Evolutionary conservation across 177 flowering plant genomes (phyloP).

Genomic region (Telopea speciosissima): DNA sequence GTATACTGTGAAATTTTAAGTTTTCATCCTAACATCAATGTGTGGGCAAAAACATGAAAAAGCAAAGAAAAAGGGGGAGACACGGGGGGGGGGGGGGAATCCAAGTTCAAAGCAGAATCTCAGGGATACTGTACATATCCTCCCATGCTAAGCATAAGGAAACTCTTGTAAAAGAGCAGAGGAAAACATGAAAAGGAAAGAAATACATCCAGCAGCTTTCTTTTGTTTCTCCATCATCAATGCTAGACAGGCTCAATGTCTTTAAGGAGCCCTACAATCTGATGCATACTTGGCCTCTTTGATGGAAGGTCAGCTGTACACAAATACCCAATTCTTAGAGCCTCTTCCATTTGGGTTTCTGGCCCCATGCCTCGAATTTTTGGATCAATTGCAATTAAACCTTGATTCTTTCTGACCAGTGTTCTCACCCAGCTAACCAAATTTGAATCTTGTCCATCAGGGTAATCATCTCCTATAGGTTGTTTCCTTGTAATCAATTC

Average conservation of each 20-base stretch:
- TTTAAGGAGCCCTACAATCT: constrained; percentile 85
- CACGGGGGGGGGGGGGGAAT: background rate
- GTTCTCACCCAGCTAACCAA: constrained; percentile 80
- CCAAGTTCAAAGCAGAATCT: background rate
- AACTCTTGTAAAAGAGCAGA: constrained; percentile 7
- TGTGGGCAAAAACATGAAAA: background rate
- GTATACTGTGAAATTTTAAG: constrained; percentile 5
- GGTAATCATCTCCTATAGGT: constrained; percentile 61
- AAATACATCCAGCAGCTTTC: background rate
- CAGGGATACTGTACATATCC: constrained; percentile 20
- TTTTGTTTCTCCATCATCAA: constrained; percentile 12
- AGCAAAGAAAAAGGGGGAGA: background rate
- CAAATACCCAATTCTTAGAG: constrained; percentile 77
- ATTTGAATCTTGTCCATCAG: constrained; percentile 41
- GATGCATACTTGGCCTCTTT: constrained; percentile 92
- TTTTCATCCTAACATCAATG: constrained; percentile 5
- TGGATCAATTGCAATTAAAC: constrained; percentile 56
- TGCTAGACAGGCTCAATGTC: constrained; percentile 57
- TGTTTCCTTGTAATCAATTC: constrained; percentile 86
- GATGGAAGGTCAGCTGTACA: constrained; percentile 87
- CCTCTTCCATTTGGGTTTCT: constrained; percentile 66
- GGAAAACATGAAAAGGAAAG: background rate
- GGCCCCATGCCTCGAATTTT: constrained; percentile 59
- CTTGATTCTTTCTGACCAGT: constrained; percentile 50
- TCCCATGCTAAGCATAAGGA: constrained; percentile 12